Evolutionary conservation across 352 stramenopile species (phyloP).

Genomic region (Globisporangium alternatum): DNA sequence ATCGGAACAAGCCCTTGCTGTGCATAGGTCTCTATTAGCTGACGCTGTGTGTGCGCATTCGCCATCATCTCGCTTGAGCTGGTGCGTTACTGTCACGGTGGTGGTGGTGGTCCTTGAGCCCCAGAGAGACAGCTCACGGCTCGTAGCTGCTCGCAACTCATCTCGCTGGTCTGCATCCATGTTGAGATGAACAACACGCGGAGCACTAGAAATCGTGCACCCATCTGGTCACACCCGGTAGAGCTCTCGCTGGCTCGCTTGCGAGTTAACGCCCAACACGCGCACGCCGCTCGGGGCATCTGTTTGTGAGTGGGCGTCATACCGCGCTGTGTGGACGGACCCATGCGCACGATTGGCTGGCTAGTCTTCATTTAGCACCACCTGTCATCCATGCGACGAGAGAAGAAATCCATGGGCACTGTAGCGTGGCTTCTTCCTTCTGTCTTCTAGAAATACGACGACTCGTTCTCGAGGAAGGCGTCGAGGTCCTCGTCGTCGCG

Average conservation of each 20-base stretch:
- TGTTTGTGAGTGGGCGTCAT: neutral
- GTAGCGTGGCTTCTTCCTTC: neutral
- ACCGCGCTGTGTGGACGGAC: neutral
- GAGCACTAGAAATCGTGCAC: neutral
- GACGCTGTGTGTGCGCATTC: neutral
- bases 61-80: neutral
- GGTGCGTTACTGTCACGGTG: neutral
- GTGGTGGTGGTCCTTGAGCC: neutral
- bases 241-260: neutral
- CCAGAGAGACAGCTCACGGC: neutral
- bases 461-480: constrained; percentile 55
- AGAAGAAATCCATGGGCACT: neutral
- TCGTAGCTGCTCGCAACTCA: neutral
- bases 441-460: constrained; percentile 35
- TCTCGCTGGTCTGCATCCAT: neutral
- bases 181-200: neutral
- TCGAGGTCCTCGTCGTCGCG: constrained; percentile 50
- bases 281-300: neutral
- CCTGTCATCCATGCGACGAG: neutral
- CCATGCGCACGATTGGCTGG: neutral
- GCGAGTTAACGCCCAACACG: neutral
- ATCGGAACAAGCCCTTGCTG: too few relatives aligned
- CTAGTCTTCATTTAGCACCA: neutral
- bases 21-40: too few relatives aligned
- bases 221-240: neutral